Conservation (phyloP, 352 stramenopile genomes). For the Phytophthora sansomeana region DNA sequence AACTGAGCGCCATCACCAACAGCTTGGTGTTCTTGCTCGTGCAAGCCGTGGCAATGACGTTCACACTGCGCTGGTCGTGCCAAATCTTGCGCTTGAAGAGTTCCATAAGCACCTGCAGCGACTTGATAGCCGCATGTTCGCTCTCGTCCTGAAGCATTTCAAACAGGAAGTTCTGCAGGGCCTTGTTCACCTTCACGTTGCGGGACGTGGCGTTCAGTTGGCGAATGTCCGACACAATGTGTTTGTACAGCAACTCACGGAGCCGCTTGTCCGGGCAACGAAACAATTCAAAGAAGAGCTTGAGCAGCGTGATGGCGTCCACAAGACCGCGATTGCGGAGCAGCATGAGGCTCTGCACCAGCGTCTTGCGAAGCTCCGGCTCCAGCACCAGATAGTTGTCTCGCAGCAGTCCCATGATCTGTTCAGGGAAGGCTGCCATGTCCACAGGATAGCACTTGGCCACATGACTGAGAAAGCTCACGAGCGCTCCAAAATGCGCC, state of each 20-base stretch:
- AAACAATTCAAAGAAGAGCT: constrained; percentile 98
- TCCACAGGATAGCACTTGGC: constrained; percentile 90
- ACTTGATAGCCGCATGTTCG: constrained; percentile 89
- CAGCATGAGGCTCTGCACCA: constrained; percentile 96
- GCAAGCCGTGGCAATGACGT: constrained; percentile 96
- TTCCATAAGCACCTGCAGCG: constrained; percentile 93
- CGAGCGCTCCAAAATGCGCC: constrained; percentile 94
- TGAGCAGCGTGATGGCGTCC: constrained; percentile 92
- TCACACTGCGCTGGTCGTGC: constrained; percentile 97
- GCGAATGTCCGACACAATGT: constrained; percentile 96
- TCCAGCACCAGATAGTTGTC: constrained; percentile 92
- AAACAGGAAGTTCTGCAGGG: constrained; percentile 96
- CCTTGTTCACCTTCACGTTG: constrained; percentile 96
- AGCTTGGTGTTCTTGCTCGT: constrained; percentile 89
- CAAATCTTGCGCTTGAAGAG: constrained; percentile 98
- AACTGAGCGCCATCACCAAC: constrained; percentile 94
- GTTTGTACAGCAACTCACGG: constrained; percentile 94
- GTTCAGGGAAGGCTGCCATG: constrained; percentile 86
- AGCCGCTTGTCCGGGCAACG: constrained; percentile 96
- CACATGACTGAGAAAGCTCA: constrained; percentile 97
- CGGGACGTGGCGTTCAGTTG: constrained; percentile 90
- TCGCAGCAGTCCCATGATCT: constrained; percentile 94
- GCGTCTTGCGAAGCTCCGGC: constrained; percentile 93
- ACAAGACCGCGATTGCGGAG: constrained; percentile 96
- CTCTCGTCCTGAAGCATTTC: constrained; percentile 93